Conservation (phyloP, 768 basidiomycete species). For the Mycena filopes region DNA sequence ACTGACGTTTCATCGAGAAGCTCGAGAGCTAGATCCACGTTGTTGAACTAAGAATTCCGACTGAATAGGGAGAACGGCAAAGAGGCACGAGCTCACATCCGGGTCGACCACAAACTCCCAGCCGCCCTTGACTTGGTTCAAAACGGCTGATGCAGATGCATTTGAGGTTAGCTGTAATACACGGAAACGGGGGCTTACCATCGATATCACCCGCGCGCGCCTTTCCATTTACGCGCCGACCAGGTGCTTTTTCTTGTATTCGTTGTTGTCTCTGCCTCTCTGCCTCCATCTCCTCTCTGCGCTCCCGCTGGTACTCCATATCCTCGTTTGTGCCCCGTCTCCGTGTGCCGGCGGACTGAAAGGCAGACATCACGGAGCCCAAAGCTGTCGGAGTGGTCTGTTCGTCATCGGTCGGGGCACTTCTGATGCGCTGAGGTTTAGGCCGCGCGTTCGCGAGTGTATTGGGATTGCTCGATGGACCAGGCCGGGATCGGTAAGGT, state of each 20-base stretch:
- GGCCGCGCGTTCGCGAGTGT: slow-evolving; percentile 33
- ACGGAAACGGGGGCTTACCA: slow-evolving; percentile 52
- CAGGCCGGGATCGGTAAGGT: slow-evolving; percentile 45
- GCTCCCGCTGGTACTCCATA: slow-evolving; percentile 64
- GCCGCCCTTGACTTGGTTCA: slow-evolving; percentile 87
- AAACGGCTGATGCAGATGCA: slow-evolving; percentile 65
- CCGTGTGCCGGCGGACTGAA: slow-evolving; percentile 72
- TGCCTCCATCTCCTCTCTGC: slow-evolving; percentile 68
- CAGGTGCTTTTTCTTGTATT: slow-evolving; percentile 74
- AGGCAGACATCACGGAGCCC: slow-evolving; percentile 71
- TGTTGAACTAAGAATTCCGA: slow-evolving; percentile 76
- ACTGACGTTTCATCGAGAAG: slow-evolving; percentile 81
- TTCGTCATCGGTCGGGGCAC: slow-evolving; percentile 47
- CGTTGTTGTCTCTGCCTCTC: slow-evolving; percentile 76
- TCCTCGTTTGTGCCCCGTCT: slow-evolving; percentile 65
- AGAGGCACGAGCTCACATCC: slow-evolving; percentile 60
- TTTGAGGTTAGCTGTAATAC: background rate
- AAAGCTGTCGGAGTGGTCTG: slow-evolving; percentile 59
- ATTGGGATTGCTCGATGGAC: slow-evolving; percentile 34
- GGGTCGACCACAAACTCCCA: slow-evolving; percentile 91
- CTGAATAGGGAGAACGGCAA: slow-evolving; percentile 15
- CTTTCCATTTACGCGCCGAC: slow-evolving; percentile 61
- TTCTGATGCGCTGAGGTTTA: slow-evolving; percentile 46
- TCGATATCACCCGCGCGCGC: slow-evolving; percentile 86
- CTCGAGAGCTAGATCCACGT: slow-evolving; percentile 91